Evolutionary conservation across 2,329 filamentous ascomycete species (phyloP).

Genomic region (Beauveria asiatica): DNA sequence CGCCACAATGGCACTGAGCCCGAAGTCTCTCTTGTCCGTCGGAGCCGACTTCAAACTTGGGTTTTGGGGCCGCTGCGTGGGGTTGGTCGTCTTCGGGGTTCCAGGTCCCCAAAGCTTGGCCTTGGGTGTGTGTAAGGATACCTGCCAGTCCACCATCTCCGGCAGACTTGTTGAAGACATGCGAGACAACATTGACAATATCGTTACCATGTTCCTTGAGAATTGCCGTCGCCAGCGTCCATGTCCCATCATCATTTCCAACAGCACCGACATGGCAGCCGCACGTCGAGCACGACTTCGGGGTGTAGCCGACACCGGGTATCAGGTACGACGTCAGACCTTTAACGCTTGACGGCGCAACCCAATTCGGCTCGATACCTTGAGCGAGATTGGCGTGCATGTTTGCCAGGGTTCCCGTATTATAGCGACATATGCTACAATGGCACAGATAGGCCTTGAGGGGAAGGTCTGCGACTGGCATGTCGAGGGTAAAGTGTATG

Average conservation of each 20-base stretch:
- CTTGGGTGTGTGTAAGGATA: conserved; percentile 26
- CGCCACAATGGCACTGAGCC: conserved; percentile 37
- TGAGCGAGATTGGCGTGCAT: conserved; percentile 32
- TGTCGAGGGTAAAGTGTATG: conserved; percentile 32
- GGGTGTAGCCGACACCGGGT: conserved; percentile 20
- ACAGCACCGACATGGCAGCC: conserved; percentile 36
- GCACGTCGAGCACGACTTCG: conserved; percentile 37
- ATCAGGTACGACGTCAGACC: conserved; percentile 31
- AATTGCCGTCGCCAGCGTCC: conserved; percentile 32
- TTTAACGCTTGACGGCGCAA: conserved; percentile 28
- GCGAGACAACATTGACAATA: conserved; percentile 26
- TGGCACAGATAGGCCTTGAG: conserved; percentile 36
- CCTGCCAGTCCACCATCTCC: conserved; percentile 29
- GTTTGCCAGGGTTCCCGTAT: conserved; percentile 31
- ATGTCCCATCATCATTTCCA: conserved; percentile 24
- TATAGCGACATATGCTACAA: conserved; percentile 36
- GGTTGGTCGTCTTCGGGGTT: conserved; percentile 26
- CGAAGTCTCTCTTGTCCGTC: conserved; percentile 32
- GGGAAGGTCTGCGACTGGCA: conserved; percentile 30
- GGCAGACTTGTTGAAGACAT: conserved; percentile 29
- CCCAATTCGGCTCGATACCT: conserved; percentile 28
- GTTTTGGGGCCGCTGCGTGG: conserved; percentile 19
- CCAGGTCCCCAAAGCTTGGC: conserved; percentile 23
- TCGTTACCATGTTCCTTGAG: conserved; percentile 28
- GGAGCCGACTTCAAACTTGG: conserved; percentile 22